Percentiles rank a stretch among this genome's conserved stretches.
Evolutionary conservation across 164 flowering plant genomes (phyloP).

Genomic region (Aristolochia contorta): DNA sequence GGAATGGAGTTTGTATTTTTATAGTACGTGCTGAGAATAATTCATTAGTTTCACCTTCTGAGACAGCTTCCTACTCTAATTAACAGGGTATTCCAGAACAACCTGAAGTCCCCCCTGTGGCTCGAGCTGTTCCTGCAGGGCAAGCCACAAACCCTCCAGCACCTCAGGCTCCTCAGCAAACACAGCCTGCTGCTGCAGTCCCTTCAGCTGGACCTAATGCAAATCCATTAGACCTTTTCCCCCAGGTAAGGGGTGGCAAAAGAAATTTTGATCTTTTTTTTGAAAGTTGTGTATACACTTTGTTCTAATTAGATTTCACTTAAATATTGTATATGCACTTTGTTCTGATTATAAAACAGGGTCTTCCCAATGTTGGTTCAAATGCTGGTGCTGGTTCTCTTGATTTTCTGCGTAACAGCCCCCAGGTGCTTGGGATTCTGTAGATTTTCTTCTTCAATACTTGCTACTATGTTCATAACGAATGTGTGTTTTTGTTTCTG

Average conservation of each 20-base stretch:
- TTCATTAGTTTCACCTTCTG: neutral
- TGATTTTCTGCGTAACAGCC: conserved; percentile 85
- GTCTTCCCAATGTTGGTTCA: conserved; percentile 66
- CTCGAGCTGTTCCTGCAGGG: conserved; percentile 34
- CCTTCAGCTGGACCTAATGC: conserved; percentile 88
- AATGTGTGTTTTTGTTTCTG: conserved; percentile 2
- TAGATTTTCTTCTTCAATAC: neutral
- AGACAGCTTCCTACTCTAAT: neutral
- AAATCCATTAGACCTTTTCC: conserved; percentile 83
- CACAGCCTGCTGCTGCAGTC: conserved; percentile 50
- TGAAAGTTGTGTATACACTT: neutral
- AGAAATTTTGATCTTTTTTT: neutral
- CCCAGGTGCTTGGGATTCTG: conserved; percentile 41
- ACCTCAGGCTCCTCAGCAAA: conserved; percentile 33
- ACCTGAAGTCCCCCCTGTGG: conserved; percentile 62
- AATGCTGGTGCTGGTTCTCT: conserved; percentile 61
- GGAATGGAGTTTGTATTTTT: neutral
- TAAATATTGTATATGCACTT: neutral
- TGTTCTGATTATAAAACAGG: conserved; percentile 32
- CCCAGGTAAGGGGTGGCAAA: conserved; percentile 47
- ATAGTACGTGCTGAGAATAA: too few relatives aligned
- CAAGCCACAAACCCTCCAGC: conserved; percentile 38
- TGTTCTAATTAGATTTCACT: neutral
- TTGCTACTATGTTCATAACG: neutral
- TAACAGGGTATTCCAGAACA: conserved; percentile 85